Base-by-base conservation (phyloP, 441 rosid genomes). In the Populus hybrid region DNA sequence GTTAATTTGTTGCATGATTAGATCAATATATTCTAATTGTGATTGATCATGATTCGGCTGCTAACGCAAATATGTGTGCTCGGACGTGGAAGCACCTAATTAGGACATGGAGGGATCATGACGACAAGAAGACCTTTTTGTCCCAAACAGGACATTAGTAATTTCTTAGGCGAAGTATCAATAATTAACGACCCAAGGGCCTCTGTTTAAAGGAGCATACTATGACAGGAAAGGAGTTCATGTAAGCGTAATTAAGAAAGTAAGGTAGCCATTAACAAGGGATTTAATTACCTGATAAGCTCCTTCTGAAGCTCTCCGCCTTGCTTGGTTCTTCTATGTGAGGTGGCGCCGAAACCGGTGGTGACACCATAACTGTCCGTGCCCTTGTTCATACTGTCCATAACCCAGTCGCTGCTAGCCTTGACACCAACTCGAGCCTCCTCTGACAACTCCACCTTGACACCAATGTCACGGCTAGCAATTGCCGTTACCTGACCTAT, bases 351-450 rank as follows among this genome's bases (percentile, higher is more conserved):
- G 24, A 86, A 84, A 34, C 89, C 89, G 38, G 89, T 86, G 34
- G 89, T 86, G 67, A 86, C 59, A 3, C 89, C 90, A 53, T 85
- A 85, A 18, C 82, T 84, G 53, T 87, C 90, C 1, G 85, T 86
- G 8, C 87, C 88, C 20, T 76, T 78, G 11, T 26, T 65, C 85
- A 86, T 77, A 42, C 85, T 86, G 50, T 86, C 87, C 87, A 82
- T 81, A 5, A 87, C 87, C 90, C 89, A 86, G 40, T 83, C 87
- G 8, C 86, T 81, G 78, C 90, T 87, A 24, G 88, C 86, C 79
- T 84, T 72, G 18, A 87, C 90, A 3, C 75, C 80, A 32, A 77
- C 78, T 5, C 83, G 80, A 24, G 88, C 80, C 2, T 5, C 80
- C 73, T 87, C 90, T 1, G 82, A 74, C 0, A 86, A 82, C 76